Evolutionary conservation across 169 alveolate species (phyloP), one percentile per base, ranked within the genome.

Genomic region (Plasmodium blacklocki): DNA sequence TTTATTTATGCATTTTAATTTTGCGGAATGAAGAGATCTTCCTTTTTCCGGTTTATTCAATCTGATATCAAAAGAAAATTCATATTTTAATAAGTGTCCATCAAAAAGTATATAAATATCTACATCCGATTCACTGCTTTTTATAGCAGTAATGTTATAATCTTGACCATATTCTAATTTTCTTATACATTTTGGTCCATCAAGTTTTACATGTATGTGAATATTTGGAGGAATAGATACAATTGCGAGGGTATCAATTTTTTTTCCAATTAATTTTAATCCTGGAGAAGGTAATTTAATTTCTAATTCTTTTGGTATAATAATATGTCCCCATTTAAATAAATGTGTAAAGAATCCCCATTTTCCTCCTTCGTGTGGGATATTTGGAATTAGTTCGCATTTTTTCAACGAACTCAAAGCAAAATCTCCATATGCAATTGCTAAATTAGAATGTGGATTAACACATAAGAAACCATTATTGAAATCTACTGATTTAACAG

Each of bases 331-430:
- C 96, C 96, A 93, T 64, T 54, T 74, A 64, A 88, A 93, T 60
- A 93, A 80, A 18, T 93, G 96, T 14, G 89, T 93, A 75, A 73
- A 91, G 66, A 93, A 93, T 56, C 94, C 96, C 96, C 96, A 93
- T 47, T 91, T 92, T 1, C 94, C 93, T 4, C 94, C 73, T 43
- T 91, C 90, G 6, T 88, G 76, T 45, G 66, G 39, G 26, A 91
- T 60, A 62, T 15, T 67, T 26, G 95, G 96, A 54, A 93, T 83
- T 1, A 39, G 58, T 59, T 70, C 92, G 72, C 94, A 91, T 9
- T 54, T 83, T 68, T 70, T 83, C 14, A 83, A 64, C 43, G 54
- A 80, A 39, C 74, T 72, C 26, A 85, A 76, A 67, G 92, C 94
- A 59, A 93, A 91, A 32, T 89, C 93, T 15, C 96, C 96, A 74